phyloP scores from a whole-genome alignment of 2,329 filamentous ascomycete genomes.

The Penicillium rolfsii region DNA sequence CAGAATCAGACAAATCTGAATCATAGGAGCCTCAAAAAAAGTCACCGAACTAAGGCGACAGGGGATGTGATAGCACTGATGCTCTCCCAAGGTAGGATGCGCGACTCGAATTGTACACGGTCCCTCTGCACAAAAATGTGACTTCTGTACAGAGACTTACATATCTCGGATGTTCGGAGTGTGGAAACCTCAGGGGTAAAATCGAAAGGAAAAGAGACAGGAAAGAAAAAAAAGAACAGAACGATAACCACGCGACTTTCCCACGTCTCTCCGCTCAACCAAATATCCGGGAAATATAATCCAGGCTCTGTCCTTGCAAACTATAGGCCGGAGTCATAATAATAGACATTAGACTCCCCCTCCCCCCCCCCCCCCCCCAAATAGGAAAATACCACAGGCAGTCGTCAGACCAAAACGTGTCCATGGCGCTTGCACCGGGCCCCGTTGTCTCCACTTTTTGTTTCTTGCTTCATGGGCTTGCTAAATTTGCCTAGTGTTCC shows the following conservation, averaged over 20 bases:
- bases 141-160: too few species aligned
- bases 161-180: background rate
- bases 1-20: background rate
- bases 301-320: background rate
- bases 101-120: background rate
- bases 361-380: too few species aligned
- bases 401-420: conserved; percentile 25
- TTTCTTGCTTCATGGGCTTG: conserved; percentile 4
- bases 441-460: conserved; percentile 16
- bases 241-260: background rate
- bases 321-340: background rate
- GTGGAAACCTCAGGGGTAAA: background rate
- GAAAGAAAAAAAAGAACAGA: background rate
- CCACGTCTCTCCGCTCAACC: background rate
- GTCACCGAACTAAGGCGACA: background rate
- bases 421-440: conserved; percentile 18
- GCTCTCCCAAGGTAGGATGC: too few species aligned
- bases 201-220: background rate
- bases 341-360: background rate
- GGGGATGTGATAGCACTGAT: background rate
- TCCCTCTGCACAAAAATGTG: background rate
- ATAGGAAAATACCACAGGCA: conserved; percentile 1
- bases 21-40: background rate
- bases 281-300: background rate
- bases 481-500: conserved; percentile 15